Base-by-base conservation (phyloP, 2,329 filamentous ascomycete species). In the Leptographium radiaticola region DNA sequence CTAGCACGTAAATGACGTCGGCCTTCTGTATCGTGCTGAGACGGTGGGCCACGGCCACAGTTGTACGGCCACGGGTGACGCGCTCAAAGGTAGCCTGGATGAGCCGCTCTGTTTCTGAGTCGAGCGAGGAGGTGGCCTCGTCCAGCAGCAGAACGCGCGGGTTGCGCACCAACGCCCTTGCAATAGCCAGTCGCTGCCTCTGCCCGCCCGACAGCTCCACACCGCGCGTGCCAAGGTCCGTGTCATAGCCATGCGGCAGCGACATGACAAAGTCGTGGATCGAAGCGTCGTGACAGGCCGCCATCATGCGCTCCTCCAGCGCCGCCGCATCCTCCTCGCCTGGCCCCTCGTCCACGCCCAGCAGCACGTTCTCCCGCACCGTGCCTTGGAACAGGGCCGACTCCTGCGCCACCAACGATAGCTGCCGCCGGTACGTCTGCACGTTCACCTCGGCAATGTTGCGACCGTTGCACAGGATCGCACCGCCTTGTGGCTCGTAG, bases 321-420 rank as follows among this genome's bases (percentile, higher is more conserved):
- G 83, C 70, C 0, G 72, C 67, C 1, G 71, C 69, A 0, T 77
- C 73, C 34, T 75, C 63, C 18, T 34, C 39, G 31, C n/a, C 31
- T 3, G 80, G 75, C 0, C 71, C 50, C 30, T 49, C 52, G 1
- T 68, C 69, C 20, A 87, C 77, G 18, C 83, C 84, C 0, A 87
- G 71, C 1, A 83, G 66, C 52, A 88, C 79, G 60, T 88, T 88
- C 56, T 89, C 84, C 18, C 79, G 75, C 20, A 89, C 74, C 1
- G 80, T 80, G 13, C 77, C 82, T 64, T 83, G 80, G 62, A 87
- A 89, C 0, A 90, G 73, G 0, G 81, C 83, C 10, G 86, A 76
- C 63, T 90, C 86, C 65, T 90, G 86, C 4, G 84, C 80, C 0
- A 90, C 86, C 0, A 90, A 75, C 1, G 84, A 83, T 13, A 89